These are phyloP conservation scores for Colletotrichum tofieldiae DNA, from an alignment of 2,329 filamentous ascomycete genomes.

Conservation along the genomic window DNA sequence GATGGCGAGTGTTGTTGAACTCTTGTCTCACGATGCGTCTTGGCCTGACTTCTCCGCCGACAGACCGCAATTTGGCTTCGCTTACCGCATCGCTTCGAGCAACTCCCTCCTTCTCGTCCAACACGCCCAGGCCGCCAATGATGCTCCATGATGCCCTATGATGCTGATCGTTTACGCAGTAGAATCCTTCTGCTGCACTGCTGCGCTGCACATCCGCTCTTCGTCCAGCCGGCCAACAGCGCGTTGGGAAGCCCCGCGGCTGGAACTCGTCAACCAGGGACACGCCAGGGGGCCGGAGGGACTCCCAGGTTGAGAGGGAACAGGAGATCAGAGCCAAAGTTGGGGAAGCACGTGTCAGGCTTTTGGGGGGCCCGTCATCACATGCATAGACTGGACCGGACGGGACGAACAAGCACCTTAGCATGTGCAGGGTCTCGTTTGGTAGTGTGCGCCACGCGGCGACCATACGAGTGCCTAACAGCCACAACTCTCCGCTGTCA, in stretches of 20 bases:
- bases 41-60: conserved; percentile 5
- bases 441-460: not conserved
- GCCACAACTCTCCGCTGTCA: not conserved
- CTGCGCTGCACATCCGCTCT: not conserved
- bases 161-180: conserved; percentile 5
- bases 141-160: conserved; percentile 9
- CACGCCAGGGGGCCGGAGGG: not conserved
- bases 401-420: conserved; percentile 38
- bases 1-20: not conserved
- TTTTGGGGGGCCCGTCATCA: conserved; percentile 38
- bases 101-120: not conserved
- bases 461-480: not conserved
- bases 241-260: not conserved
- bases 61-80: conserved; percentile 27
- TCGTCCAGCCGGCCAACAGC: not conserved
- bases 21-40: conserved; percentile 12
- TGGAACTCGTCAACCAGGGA: not conserved
- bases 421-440: conserved; percentile 11
- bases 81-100: conserved; percentile 5
- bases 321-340: conserved; percentile 30
- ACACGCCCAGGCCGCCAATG: not conserved
- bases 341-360: conserved; percentile 44
- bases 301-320: not conserved
- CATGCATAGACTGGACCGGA: conserved; percentile 38
- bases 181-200: conserved; percentile 15